These are phyloP conservation scores for Stagonosporopsis vannaccii DNA, from an alignment of 2,329 filamentous ascomycete species.

Conservation along the genomic window DNA sequence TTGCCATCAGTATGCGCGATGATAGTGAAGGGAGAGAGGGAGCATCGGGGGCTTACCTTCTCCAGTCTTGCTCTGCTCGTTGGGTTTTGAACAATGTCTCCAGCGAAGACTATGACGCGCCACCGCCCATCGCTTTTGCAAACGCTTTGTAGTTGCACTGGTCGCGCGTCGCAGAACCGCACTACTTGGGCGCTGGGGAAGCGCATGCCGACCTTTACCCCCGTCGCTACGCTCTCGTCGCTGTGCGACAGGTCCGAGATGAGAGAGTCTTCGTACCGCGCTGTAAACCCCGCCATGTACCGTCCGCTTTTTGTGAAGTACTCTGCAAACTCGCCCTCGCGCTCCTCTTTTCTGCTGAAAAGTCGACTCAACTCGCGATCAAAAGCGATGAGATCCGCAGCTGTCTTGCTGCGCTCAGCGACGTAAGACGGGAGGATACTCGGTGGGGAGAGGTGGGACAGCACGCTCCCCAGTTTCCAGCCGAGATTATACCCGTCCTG, in stretches of 20 bases:
- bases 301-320: constrained; percentile 65
- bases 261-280: constrained; percentile 60
- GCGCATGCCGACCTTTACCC: constrained; percentile 56
- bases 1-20: not conserved
- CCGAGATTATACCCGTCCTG: constrained; percentile 67
- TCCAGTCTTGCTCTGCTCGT: constrained; percentile 40
- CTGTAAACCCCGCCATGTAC: constrained; percentile 68
- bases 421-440: constrained; percentile 68
- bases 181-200: constrained; percentile 65
- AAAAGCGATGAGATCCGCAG: constrained; percentile 65
- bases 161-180: constrained; percentile 65
- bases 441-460: constrained; percentile 60
- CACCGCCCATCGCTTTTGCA: constrained; percentile 62
- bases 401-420: constrained; percentile 59
- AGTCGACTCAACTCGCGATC: constrained; percentile 62
- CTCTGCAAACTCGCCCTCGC: constrained; percentile 60
- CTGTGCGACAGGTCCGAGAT: constrained; percentile 52
- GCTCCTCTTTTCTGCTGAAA: constrained; percentile 58
- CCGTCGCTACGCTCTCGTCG: constrained; percentile 47
- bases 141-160: constrained; percentile 59
- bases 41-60: constrained; percentile 40
- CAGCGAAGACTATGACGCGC: constrained; percentile 60
- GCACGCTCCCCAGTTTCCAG: constrained; percentile 60
- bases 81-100: constrained; percentile 49
- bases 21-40: not conserved